Base-by-base conservation (phyloP, 1,139 yeast genomes). In the Blastobotrys raffinosifermentans region DNA sequence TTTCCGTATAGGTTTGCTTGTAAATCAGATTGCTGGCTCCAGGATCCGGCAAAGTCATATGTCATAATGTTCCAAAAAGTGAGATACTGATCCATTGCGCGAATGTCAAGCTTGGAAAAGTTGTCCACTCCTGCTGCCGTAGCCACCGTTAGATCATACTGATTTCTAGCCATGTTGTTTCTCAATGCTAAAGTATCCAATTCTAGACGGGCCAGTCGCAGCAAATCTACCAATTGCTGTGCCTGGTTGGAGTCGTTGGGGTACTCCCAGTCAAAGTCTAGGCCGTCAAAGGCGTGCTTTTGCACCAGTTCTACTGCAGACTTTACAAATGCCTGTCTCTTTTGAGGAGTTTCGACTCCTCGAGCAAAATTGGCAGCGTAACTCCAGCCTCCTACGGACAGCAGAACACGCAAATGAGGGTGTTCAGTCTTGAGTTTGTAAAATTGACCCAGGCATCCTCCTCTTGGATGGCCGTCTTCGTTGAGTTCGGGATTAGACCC, bases 211-310 rank as follows among this genome's bases (percentile, higher is more conserved):
- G 84, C 51, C 9, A 44, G 48, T 19, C 50, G 51, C 8, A 83
- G 58, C 25, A 85, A 49, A 9, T 59, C 57, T 1, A 74, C 66
- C 41, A 78, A 69, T 34, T 58, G 55, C 1, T 48, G 39, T 1
- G 77, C 75, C 44, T 84, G 80, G 1, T 55, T 49, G 2, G 51
- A 49, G 29, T 60, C 67, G 16, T 61, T 56, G 0, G 96, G 95
- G 49, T 80, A 89, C 57, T 91, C 98, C 96, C 96, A 91, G 60
- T 91, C 98, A 23, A 91, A 63, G 57, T 91, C 98, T 35, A 91
- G 66, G 0, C 98, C 97, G 57, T 91, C 97, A 51, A 91, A 77
- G 0, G 84, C 81, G 52, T 76, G 72, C 35, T 67, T 61, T 2
- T 60, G 47, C 51, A 85, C 66, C 21, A 73, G 58, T 0, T 60